Percentiles rank a stretch among this genome's conserved stretches.
These are phyloP conservation scores for Diaporthe nobilis DNA, from an alignment of 2,329 filamentous ascomycete species.

Conservation along the genomic window DNA sequence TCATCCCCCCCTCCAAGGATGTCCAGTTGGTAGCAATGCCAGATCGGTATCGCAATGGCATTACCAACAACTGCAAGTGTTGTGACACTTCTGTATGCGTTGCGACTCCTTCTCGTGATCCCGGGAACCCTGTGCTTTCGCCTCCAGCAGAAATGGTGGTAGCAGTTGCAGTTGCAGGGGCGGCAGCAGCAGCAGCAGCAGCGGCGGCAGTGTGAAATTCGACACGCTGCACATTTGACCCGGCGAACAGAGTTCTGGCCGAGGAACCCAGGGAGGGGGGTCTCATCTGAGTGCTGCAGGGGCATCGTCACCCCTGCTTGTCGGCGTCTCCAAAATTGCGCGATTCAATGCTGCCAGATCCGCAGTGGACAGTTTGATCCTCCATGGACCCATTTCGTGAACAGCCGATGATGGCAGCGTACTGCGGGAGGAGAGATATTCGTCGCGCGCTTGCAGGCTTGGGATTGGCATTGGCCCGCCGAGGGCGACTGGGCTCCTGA, in stretches of 20 bases:
- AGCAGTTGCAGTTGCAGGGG: background rate
- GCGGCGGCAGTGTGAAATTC: background rate
- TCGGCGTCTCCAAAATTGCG: constrained; percentile 56
- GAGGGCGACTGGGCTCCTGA: constrained; percentile 19
- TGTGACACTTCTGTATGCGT: background rate
- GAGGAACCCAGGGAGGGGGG: background rate
- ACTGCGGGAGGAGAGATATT: background rate
- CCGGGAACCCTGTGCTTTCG: background rate
- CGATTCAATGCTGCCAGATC: constrained; percentile 53
- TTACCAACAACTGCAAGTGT: background rate
- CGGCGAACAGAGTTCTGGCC: constrained; percentile 15
- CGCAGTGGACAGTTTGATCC: constrained; percentile 39
- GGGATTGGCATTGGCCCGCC: constrained; percentile 5
- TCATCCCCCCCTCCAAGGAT: constrained; percentile 1
- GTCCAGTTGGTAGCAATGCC: background rate
- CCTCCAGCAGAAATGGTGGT: background rate
- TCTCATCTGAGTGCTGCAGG: constrained; percentile 38
- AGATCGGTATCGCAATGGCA: background rate
- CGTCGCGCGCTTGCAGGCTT: background rate
- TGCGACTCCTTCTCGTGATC: background rate
- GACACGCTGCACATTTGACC: background rate
- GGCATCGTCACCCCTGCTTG: constrained; percentile 37
- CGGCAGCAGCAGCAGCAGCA: background rate
- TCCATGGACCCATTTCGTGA: constrained; percentile 12
- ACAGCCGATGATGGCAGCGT: constrained; percentile 29